phyloP scores from a whole-genome alignment of 2,329 filamentous ascomycete species.

The Aaosphaeria pasadenensis region DNA sequence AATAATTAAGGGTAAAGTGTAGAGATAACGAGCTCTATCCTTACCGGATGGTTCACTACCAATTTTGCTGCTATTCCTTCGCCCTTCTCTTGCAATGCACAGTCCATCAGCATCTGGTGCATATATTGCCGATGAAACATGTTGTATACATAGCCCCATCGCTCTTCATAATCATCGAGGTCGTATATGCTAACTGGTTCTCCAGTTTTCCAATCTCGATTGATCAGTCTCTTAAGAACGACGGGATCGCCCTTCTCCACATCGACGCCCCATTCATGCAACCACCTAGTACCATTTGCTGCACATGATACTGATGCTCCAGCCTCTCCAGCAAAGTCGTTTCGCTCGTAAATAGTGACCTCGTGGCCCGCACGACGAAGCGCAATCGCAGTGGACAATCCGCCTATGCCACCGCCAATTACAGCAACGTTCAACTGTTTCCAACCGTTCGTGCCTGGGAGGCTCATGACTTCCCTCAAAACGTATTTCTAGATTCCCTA shows the following conservation, averaged over 20 bases:
- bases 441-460: conserved; percentile 12
- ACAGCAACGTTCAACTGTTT: conserved; percentile 37
- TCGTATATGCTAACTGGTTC: conserved; percentile 63
- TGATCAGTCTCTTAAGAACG: conserved; percentile 64
- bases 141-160: conserved; percentile 62
- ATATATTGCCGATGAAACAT: conserved; percentile 70
- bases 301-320: conserved; percentile 55
- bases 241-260: conserved; percentile 64
- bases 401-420: conserved; percentile 54
- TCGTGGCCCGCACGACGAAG: conserved; percentile 53
- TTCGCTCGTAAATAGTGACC: conserved; percentile 64
- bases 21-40: background rate
- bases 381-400: conserved; percentile 50
- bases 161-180: conserved; percentile 62
- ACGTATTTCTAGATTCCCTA: no score
- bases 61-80: conserved; percentile 54
- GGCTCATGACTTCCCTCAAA: background rate
- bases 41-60: conserved; percentile 50
- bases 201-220: conserved; percentile 67
- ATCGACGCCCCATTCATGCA: conserved; percentile 67
- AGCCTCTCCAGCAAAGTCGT: conserved; percentile 65
- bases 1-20: no score
- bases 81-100: conserved; percentile 52
- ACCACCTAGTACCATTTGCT: conserved; percentile 67
- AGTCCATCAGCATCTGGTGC: conserved; percentile 64